A percentile compares a stretch with the other conserved stretches of the same genome.
Evolutionary conservation across 2,329 filamentous ascomycete genomes (phyloP).

Genomic region (Samsoniella hepiali): DNA sequence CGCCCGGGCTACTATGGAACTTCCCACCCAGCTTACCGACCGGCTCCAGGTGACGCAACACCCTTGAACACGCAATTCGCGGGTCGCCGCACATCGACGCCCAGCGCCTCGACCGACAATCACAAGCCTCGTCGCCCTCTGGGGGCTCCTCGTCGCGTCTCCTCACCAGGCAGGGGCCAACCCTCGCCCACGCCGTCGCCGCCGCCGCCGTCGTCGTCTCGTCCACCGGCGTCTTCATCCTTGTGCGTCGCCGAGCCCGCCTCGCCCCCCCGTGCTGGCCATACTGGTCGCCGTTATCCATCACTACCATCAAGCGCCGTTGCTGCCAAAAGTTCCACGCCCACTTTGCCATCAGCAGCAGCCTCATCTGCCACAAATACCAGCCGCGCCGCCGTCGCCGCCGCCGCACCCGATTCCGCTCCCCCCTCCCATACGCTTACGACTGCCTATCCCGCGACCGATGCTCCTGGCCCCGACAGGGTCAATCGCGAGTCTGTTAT

Average conservation of each 20-base stretch:
- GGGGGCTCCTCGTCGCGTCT: slow-evolving; percentile 25
- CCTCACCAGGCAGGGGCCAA: slow-evolving; percentile 22
- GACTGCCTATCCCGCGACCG: slow-evolving; percentile 13
- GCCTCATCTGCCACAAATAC: slow-evolving; percentile 4
- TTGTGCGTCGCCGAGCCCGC: slow-evolving; percentile 8
- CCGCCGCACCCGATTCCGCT: slow-evolving; percentile 22
- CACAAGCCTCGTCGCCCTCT: slow-evolving; percentile 21
- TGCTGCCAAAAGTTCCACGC: background rate
- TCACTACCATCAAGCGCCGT: background rate
- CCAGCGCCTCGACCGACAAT: slow-evolving; percentile 12
- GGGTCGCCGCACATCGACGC: slow-evolving; percentile 16
- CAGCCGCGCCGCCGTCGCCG: background rate
- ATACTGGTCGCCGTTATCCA: background rate
- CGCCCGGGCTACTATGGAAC: slow-evolving; percentile 1
- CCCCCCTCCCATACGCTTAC: slow-evolving; percentile 12
- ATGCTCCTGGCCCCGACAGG: slow-evolving; percentile 25
- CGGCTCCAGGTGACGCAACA: slow-evolving; percentile 7
- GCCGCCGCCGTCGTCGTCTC: slow-evolving; percentile 18
- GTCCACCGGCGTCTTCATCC: slow-evolving; percentile 17
- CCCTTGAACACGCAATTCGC: slow-evolving; percentile 7
- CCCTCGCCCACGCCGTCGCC: background rate
- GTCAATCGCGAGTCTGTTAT: slow-evolving; percentile 46
- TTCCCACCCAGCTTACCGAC: slow-evolving; percentile 4
- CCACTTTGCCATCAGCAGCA: background rate
- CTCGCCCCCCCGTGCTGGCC: background rate